Conservation (phyloP, 2,329 filamentous ascomycete species). For the Biscogniauxia sp. region DNA sequence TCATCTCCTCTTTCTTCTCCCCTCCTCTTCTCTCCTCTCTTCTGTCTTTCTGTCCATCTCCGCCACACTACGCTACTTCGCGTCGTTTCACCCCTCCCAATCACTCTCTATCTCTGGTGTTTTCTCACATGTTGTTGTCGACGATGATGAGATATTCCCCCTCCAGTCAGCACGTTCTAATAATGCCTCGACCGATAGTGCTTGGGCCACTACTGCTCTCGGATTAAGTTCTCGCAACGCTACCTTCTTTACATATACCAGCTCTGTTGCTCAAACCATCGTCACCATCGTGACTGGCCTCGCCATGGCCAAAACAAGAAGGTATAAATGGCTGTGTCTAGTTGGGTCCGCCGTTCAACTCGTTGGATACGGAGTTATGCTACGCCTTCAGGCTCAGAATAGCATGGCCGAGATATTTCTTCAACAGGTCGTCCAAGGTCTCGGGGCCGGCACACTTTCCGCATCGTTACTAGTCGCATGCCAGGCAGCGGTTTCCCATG, state of each 20-base stretch:
- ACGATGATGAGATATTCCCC: too few relatives aligned
- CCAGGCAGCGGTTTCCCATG: constrained; percentile 44
- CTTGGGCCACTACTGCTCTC: constrained; percentile 44
- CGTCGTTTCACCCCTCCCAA: too few relatives aligned
- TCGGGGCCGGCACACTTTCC: constrained; percentile 45
- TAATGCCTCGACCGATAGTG: constrained; percentile 35
- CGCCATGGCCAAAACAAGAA: constrained; percentile 40
- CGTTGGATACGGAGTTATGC: constrained; percentile 50
- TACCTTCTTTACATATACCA: constrained; percentile 40
- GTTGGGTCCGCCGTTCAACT: constrained; percentile 40
- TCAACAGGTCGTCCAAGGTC: constrained; percentile 47
- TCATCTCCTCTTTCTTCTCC: too few relatives aligned
- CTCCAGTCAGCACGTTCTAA: constrained; percentile 1
- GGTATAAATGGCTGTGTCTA: constrained; percentile 47
- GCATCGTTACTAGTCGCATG: constrained; percentile 42
- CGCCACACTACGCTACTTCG: too few relatives aligned
- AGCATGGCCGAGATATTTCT: constrained; percentile 44
- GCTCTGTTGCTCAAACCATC: constrained; percentile 42
- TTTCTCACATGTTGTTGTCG: too few relatives aligned
- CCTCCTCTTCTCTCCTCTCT: too few relatives aligned
- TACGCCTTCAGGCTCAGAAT: constrained; percentile 45
- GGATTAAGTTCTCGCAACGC: constrained; percentile 39
- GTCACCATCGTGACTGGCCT: constrained; percentile 39
- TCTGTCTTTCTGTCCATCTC: too few relatives aligned
- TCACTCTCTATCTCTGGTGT: too few relatives aligned